Conservation (phyloP, 768 basidiomycete genomes). For the Tricholomella constricta region DNA sequence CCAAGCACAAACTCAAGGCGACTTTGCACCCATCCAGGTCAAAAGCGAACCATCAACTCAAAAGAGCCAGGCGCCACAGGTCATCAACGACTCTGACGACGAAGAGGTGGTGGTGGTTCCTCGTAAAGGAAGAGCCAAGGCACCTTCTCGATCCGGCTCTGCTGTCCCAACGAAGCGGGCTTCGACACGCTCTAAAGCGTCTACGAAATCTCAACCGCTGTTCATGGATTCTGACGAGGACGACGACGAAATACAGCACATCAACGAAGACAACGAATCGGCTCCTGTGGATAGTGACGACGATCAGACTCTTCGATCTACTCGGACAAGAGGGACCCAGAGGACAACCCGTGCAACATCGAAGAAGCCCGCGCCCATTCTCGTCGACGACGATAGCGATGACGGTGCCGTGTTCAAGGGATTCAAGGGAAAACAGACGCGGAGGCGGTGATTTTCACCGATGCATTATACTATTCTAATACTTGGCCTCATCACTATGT, state of each 20-base stretch:
- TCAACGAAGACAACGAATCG: slow-evolving; percentile 27
- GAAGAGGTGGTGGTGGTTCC: slow-evolving; percentile 3
- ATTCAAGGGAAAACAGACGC: slow-evolving; percentile 38
- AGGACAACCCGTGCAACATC: slow-evolving; percentile 26
- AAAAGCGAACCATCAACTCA: slow-evolving; percentile 18
- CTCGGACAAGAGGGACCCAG: slow-evolving; percentile 20
- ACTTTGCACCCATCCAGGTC: slow-evolving; percentile 19
- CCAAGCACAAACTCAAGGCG: slow-evolving; percentile 21
- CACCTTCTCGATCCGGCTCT: slow-evolving; percentile 29
- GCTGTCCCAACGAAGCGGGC: slow-evolving; percentile 21
- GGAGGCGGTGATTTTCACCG: slow-evolving; percentile 13
- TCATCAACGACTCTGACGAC: slow-evolving; percentile 41
- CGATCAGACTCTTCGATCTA: slow-evolving; percentile 32
- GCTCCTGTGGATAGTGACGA: slow-evolving; percentile 24
- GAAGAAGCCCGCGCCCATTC: slow-evolving; percentile 37
- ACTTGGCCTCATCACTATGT: background rate
- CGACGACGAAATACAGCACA: slow-evolving; percentile 20
- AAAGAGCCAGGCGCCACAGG: slow-evolving; percentile 25
- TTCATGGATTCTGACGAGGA: slow-evolving; percentile 56
- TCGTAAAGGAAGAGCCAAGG: slow-evolving; percentile 24
- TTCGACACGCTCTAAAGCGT: slow-evolving; percentile 21
- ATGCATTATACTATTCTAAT: background rate
- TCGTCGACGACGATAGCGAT: slow-evolving; percentile 70
- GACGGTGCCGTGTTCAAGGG: slow-evolving; percentile 73
- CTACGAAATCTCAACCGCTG: slow-evolving; percentile 42